Conservation (phyloP, 441 rosid species). For the Breynia disticha region DNA sequence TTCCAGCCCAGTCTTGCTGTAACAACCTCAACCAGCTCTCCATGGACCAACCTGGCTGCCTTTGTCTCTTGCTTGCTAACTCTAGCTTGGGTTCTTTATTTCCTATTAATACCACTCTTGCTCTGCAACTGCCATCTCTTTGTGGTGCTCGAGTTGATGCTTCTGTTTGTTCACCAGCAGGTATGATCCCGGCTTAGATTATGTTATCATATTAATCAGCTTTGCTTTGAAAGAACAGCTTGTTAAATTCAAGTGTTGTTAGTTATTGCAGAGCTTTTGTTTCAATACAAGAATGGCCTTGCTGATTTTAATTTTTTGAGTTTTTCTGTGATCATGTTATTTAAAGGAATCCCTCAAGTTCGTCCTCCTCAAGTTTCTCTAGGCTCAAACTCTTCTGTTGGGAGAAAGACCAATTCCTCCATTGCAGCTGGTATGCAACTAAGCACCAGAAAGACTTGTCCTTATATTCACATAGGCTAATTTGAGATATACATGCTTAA, state of each 20-base stretch:
- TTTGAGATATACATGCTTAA: too few relatives aligned
- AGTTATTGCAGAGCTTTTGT: background rate
- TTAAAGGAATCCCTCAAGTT: constrained; percentile 23
- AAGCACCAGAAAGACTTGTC: too few relatives aligned
- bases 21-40: constrained; percentile 52
- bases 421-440: constrained; percentile 30
- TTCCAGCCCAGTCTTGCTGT: constrained; percentile 56
- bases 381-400: constrained; percentile 36
- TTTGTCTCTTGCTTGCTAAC: constrained; percentile 59
- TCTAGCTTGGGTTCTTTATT: constrained; percentile 31
- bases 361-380: constrained; percentile 34
- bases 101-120: constrained; percentile 64
- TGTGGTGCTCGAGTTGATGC: constrained; percentile 37
- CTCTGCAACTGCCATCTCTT: constrained; percentile 47
- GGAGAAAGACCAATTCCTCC: constrained; percentile 32
- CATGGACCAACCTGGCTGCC: constrained; percentile 44
- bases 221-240: background rate
- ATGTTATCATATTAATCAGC: background rate
- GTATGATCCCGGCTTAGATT: constrained; percentile 13
- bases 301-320: background rate
- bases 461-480: too few relatives aligned
- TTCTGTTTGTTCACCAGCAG: constrained; percentile 38
- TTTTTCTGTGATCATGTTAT: background rate
- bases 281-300: background rate
- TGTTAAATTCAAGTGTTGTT: background rate